Evolutionary conservation across 2,329 filamentous ascomycete species (phyloP), one percentile per base, ranked within the genome.

Genomic region (Clarireedia hainanense): DNA sequence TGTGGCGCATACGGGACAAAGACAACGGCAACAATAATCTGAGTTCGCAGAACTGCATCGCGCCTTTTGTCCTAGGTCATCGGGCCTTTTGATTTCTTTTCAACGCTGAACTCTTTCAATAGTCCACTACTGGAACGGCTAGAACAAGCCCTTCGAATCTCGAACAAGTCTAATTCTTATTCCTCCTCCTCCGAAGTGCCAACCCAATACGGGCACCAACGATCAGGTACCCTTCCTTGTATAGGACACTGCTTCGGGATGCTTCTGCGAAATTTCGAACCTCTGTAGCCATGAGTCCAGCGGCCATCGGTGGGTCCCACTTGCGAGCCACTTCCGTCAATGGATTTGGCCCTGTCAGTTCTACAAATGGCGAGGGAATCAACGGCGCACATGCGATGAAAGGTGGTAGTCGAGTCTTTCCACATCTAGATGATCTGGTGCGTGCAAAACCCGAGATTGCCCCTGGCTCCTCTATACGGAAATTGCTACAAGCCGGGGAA

Each of bases 401-500:
- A 50, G 59, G 49, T 15, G 47, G 42, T n/a, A 61, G 56, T 17
- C 64, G 68, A 34, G 54, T 65, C 6, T 74, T 70, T 61, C 67
- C 71, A 42, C 74, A 75, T 64, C 67, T 76, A 57, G 72, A 72
- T 56, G 73, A 75, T 57, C 66, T 77, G 57, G 74, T 71, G 20
- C 62, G 65, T 37, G 69, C 68, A 40, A 65, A 60, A 24, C 67
- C 69, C n/a, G 60, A 65, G 30, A 57, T 68, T 26, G 63, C 68
- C 47, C 61, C 65, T 30, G 60, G 67, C 43, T 64, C 75, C 57
- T 78, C 79, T 15, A 73, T 82, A 58, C 77, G 76, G 56, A 79
- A 73, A 60, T 67, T 84, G 39, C 70, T 86, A 14, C 75, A 78
- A 46, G 67, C 71, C 43, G 80, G 77, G 52, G 77, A 85, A 64